These are phyloP conservation scores for Geotrichum carabidarum DNA, from an alignment of 1,139 yeast species.

Conservation along the genomic window DNA sequence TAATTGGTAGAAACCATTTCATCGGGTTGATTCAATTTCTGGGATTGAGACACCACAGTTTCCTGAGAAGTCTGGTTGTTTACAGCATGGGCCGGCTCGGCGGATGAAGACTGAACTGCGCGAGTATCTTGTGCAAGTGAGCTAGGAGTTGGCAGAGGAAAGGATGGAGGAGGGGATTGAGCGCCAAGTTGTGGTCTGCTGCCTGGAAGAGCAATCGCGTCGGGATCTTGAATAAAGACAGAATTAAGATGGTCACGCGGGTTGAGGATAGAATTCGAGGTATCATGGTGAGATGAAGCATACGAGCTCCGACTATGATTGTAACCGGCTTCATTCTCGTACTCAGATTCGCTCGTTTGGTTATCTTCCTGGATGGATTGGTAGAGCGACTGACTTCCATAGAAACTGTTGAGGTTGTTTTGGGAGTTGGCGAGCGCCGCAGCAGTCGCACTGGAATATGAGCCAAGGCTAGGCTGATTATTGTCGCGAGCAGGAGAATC, in stretches of 20 bases:
- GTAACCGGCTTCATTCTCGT: neutral
- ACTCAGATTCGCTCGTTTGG: constrained; percentile 4
- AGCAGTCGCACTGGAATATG: constrained; percentile 6
- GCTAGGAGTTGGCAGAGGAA: constrained; percentile 9
- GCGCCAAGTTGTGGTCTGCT: neutral
- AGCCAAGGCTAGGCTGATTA: constrained; percentile 1
- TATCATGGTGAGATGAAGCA: constrained; percentile 11
- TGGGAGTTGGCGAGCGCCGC: neutral
- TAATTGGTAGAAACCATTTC: neutral
- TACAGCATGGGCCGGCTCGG: neutral
- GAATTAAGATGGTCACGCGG: constrained; percentile 16
- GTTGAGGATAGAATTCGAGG: constrained; percentile 13
- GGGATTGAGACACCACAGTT: neutral
- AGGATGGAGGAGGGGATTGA: constrained; percentile 4
- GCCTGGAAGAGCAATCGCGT: neutral
- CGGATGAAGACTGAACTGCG: neutral
- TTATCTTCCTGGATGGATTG: constrained; percentile 1
- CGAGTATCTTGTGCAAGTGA: neutral
- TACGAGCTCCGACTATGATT: neutral
- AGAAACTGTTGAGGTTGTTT: neutral
- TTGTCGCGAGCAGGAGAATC: constrained; percentile 1
- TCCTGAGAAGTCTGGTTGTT: constrained; percentile 9
- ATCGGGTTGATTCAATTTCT: neutral
- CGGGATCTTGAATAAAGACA: constrained; percentile 13
- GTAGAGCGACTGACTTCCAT: neutral